Conservation (phyloP, 305 asterid genomes). For the Solanum hybrid region DNA sequence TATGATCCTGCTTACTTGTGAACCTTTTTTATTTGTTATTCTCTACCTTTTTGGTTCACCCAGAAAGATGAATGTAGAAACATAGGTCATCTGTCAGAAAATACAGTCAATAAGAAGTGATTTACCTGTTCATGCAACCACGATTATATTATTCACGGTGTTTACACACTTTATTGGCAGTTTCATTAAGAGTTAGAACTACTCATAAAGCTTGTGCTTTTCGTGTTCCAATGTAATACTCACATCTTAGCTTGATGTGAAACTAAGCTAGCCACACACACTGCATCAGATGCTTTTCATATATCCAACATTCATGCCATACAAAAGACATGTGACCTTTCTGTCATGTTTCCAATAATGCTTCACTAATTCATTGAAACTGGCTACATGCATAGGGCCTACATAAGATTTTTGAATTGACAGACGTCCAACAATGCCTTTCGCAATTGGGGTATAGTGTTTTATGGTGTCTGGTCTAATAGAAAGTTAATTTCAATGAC, state of each 20-base stretch:
- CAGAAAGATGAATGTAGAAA: neutral
- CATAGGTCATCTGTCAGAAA: neutral
- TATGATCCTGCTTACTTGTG: neutral
- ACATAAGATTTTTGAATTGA: slow-evolving; percentile 4
- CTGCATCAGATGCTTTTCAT: slow-evolving; percentile 3
- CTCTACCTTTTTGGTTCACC: neutral
- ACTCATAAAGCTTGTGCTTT: neutral
- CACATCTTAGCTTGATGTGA: neutral
- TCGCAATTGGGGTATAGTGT: slow-evolving; percentile 4
- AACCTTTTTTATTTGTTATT: neutral
- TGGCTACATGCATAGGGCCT: neutral
- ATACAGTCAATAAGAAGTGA: neutral
- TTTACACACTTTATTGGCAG: neutral
- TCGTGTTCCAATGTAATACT: neutral
- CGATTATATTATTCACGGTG: neutral
- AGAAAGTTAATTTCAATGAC: slow-evolving; percentile 17
- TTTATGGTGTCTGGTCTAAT: slow-evolving; percentile 7
- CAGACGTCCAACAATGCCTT: neutral
- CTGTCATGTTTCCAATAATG: slow-evolving; percentile 9
- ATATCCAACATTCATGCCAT: slow-evolving; percentile 5
- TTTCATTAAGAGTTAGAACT: neutral
- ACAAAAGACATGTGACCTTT: slow-evolving; percentile 9
- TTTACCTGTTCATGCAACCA: neutral
- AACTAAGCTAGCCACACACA: neutral
- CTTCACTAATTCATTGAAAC: slow-evolving; percentile 9